These are phyloP conservation scores for Pythium aristosporum DNA, from an alignment of 352 stramenopile genomes.

Conservation along the genomic window DNA sequence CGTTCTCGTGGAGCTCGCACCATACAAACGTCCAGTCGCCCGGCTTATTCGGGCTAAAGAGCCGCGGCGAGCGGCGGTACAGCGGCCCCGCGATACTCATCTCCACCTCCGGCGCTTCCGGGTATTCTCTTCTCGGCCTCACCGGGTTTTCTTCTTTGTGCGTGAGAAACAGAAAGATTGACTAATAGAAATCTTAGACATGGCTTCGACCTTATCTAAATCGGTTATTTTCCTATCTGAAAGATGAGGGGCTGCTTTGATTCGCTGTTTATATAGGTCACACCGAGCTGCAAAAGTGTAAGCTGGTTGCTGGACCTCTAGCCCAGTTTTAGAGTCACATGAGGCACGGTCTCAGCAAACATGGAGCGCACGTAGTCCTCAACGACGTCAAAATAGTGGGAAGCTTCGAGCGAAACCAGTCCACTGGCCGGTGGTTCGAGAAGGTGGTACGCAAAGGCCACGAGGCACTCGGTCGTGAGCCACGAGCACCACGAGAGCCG, in stretches of 20 bases:
- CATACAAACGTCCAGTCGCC: conserved; percentile 81
- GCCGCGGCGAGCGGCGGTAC: conserved; percentile 65
- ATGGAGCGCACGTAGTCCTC: conserved; percentile 69
- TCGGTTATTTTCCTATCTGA: background rate
- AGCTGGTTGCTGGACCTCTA: background rate
- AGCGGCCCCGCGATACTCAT: conserved; percentile 73
- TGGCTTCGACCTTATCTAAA: conserved; percentile 7
- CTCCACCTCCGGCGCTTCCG: background rate
- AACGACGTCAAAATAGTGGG: conserved; percentile 75
- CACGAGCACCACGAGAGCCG: conserved; percentile 83
- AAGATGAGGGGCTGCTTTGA: background rate
- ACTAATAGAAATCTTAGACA: conserved; percentile 22
- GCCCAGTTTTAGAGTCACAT: conserved; percentile 17
- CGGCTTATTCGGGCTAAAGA: conserved; percentile 69
- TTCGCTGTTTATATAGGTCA: conserved; percentile 1
- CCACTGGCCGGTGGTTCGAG: conserved; percentile 48
- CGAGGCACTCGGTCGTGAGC: conserved; percentile 74
- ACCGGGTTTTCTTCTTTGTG: background rate
- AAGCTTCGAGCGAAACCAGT: conserved; percentile 52
- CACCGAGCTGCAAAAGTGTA: background rate
- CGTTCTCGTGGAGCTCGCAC: conserved; percentile 69
- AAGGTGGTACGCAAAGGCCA: conserved; percentile 68
- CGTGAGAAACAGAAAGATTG: conserved; percentile 5
- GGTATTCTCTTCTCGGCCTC: background rate
- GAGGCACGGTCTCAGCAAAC: conserved; percentile 48